Base-by-base conservation (phyloP, 2,329 filamentous ascomycete genomes). In the Geosmithia morbida region DNA sequence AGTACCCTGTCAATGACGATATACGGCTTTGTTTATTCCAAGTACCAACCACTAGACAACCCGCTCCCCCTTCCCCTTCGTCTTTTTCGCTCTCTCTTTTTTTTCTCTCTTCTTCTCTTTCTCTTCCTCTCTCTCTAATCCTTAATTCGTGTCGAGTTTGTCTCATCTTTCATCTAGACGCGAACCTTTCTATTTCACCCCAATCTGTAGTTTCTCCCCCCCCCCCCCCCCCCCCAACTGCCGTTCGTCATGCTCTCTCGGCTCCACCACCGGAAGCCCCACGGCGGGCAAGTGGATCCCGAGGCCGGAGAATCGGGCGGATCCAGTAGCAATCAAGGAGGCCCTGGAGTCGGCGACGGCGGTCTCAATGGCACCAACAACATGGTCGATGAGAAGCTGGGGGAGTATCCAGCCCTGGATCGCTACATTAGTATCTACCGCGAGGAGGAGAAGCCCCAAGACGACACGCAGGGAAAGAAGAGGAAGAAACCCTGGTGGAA, bases 381-480 rank as follows among this genome's bases (percentile, higher is more conserved):
- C 42, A 13, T 16, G 8, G 40, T 16, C 3, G 43, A 30, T 19
- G 48, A 51, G 11, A 43, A 48, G 18, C 48, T 53, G 8, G 45
- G 52, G 19, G 52, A 54, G 52, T 61, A 52, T 30, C 33, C 47
- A 5, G 51, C 51, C 39, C 47, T 54, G 7, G 52, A 54, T 47
- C 57, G 60, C 47, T 66, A 61, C 50, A 62, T 66, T 49, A 62
- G 63, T 48, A 64, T 57, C 41, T 66, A 65, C 52, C 58, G 63
- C 51, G 63, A 65, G 52, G 54, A 61, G 14, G 53, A 57, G 51
- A 52, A 52, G 39, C 55, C 51, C 51, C 57, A 61, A 45, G 58
- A 61, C 37, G 55, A 59, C 30, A 51, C 51, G 1, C 46, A 53
- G 18, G 16, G 3, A 13, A 18, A 55, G 10, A 44, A 47, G 18